phyloP scores from a whole-genome alignment of 2,329 filamentous ascomycete species.

The Trichothecium roseum region DNA sequence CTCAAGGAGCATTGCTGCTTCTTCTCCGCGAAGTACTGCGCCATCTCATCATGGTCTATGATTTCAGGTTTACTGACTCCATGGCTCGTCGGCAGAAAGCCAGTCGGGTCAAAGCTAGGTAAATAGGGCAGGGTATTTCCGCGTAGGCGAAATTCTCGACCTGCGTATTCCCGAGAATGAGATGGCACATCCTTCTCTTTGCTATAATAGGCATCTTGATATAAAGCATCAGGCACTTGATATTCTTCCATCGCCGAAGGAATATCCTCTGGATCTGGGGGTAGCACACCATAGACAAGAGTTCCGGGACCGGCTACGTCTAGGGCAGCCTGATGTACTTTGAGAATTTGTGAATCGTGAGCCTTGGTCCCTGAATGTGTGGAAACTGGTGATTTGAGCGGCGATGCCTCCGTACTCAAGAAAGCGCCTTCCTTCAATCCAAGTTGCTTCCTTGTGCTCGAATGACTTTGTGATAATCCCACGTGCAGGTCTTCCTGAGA shows the following conservation, averaged over 20 bases:
- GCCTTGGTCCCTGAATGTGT: neutral
- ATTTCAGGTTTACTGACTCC: conserved; percentile 38
- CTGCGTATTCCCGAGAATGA: conserved; percentile 71
- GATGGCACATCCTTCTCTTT: conserved; percentile 74
- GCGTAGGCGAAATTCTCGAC: conserved; percentile 70
- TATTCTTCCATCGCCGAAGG: conserved; percentile 12
- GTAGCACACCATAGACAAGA: conserved; percentile 14
- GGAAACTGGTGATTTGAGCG: neutral
- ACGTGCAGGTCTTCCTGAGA: conserved; percentile 31
- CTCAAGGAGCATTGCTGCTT: conserved; percentile 28
- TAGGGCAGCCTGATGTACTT: neutral
- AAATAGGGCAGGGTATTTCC: conserved; percentile 70
- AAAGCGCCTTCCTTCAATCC: conserved; percentile 9
- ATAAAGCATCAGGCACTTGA: conserved; percentile 55
- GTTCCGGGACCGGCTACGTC: neutral
- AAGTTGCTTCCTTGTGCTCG: conserved; percentile 9
- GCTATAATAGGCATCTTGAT: conserved; percentile 80
- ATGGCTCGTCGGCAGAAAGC: conserved; percentile 40
- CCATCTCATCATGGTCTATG: conserved; percentile 40
- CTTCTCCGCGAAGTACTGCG: conserved; percentile 38
- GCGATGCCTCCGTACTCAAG: neutral
- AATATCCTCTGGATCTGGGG: conserved; percentile 15
- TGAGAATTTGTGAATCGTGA: neutral
- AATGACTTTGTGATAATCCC: conserved; percentile 3
- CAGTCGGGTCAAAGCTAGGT: conserved; percentile 62